Conservation (phyloP, 1,284 basidiomycete species). For the Cryptococcus sp. region DNA sequence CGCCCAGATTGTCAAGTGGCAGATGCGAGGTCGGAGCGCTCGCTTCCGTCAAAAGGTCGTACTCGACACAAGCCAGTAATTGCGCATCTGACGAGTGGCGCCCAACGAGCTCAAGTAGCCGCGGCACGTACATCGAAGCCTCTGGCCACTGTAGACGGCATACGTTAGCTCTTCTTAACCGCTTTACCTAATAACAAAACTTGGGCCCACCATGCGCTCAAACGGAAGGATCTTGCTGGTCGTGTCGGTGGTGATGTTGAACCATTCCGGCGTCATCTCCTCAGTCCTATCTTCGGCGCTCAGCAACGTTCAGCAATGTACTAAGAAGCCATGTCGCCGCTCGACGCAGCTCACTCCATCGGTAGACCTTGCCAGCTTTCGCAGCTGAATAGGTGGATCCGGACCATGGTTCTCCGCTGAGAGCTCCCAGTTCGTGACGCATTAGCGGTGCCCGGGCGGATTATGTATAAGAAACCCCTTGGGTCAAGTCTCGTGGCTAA, state of each 20-base stretch:
- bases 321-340: background rate
- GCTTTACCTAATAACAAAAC: background rate
- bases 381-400: constrained; percentile 24
- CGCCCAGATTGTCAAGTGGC: constrained; percentile 7
- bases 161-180: background rate
- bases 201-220: constrained; percentile 25
- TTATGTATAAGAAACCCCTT: constrained; percentile 21
- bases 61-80: constrained; percentile 21
- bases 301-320: no score
- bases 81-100: constrained; percentile 1
- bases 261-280: constrained; percentile 42
- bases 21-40: constrained; percentile 11
- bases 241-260: constrained; percentile 10
- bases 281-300: constrained; percentile 26
- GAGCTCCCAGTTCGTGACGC: no score
- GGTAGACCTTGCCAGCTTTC: constrained; percentile 19
- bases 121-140: constrained; percentile 25
- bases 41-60: constrained; percentile 4
- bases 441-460: constrained; percentile 11
- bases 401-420: constrained; percentile 5
- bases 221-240: constrained; percentile 17
- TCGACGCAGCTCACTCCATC: constrained; percentile 18
- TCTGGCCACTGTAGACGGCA: constrained; percentile 37
- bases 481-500: constrained; percentile 49
- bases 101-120: constrained; percentile 12